Base-by-base conservation (phyloP, 805 yeast genomes). In the Alloascoidea hylecoeti region DNA sequence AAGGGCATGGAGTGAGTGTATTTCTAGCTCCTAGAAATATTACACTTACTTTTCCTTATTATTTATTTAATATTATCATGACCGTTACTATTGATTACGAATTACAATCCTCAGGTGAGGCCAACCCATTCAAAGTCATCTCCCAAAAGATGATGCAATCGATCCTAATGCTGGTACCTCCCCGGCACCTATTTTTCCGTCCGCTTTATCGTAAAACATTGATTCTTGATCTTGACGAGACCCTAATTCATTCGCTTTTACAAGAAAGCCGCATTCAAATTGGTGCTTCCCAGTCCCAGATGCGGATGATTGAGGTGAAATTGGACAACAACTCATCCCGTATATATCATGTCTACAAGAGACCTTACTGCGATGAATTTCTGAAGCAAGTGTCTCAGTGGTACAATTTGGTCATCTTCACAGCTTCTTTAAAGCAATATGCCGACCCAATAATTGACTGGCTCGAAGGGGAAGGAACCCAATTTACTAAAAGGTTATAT, bases 381-480 rank as follows among this genome's bases (percentile, higher is more conserved):
- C 63, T 92, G 17, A 64, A 72, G 42, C 78, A 78, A 43, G 92
- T 86, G 5, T 65, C 78, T 38, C 73, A 74, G 48, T 89, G 96
- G 96, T 92, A 72, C 58, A 80, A 85, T 47, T 61, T 92, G 34
- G 88, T 86, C 19, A 75, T 94, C 6, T 92, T 92, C 63, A 92
- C 98, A 0, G 98, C 98, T 2, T 80, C 94, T 33, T 88, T 92
- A 43, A 74, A 77, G 55, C 95, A 85, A 52, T 92, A 92, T 51
- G 97, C 98, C 0, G 98, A 92, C 51, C 97, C 98, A 0, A 94
- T 92, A 37, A 83, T 92, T 38, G 89, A 89, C 57, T 83, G 88
- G 76, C 63, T 89, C 15, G 97, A 89, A 54, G 66, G 69, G 49
- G 83, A 78, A 47, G 42, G 64, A 48, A 51, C 57, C 49, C 64